Evolutionary conservation across 2,329 filamentous ascomycete genomes (phyloP), one percentile per base, ranked within the genome.

Genomic region (Xylaria sp.): DNA sequence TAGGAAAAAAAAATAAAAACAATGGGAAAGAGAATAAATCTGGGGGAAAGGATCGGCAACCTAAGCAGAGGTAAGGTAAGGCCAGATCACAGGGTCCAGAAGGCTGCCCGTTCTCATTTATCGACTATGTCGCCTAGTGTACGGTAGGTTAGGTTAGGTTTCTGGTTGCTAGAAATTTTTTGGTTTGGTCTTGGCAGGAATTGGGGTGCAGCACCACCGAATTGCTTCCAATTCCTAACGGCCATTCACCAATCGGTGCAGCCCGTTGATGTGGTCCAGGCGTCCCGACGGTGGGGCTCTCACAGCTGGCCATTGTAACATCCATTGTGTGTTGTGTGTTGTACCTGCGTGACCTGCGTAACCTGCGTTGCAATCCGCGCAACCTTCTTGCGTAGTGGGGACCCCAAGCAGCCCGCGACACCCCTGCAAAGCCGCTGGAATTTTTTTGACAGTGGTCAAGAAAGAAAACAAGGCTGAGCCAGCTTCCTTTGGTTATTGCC

Each of bases 1-100:
- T 43, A 30, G 18, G 25, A 50, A 34, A 39, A 50, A 34, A 39
- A 10, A 15, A 50, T n/a, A 50, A 10, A 39, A 45, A 62, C 41
- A 57, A 34, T 50, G n/a, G 52, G 15, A 60, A 55, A 56, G 30
- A n/a, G 25, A n/a, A 50, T 50, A 50, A 50, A 30, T 30, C 25
- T 50, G 46, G 46, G 46, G 67, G 63, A 43, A 45, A 62, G 18
- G 68, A 60, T 65, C 58, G 52, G 58, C 68, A 43, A 36, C 50
- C 61, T 61, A 34, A 30, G 57, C 30, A 60, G 36, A 30, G 3
- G 3, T 6, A 30, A 15, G 57, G 43, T 63, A 67, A 69, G 74
- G 75, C 75, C 75, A 76, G 74, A 75, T 76, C 67, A 75, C 73
- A 75, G 72, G 74, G 74, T 74, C 70, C 71, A 70, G 46, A 61